These are phyloP conservation scores for Trichosporon sp. DNA, from an alignment of 1,284 basidiomycete species.

Conservation along the genomic window DNA sequence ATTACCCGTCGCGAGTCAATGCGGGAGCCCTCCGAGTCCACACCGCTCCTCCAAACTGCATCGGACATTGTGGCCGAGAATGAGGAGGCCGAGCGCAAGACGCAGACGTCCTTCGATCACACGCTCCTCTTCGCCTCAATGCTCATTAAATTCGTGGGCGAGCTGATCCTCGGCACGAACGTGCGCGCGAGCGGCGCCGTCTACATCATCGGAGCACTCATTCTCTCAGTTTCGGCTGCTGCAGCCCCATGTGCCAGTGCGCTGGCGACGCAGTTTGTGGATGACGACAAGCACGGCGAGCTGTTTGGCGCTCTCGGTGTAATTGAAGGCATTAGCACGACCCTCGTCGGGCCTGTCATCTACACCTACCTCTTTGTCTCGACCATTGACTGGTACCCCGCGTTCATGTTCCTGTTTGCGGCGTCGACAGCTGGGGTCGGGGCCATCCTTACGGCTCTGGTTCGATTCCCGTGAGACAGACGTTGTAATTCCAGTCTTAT, in stretches of 20 bases:
- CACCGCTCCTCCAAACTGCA: not conserved
- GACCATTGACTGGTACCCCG: not conserved
- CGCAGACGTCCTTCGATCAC: not conserved
- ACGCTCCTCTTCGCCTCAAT: not conserved
- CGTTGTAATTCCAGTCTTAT: no score
- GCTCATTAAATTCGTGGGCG: not conserved
- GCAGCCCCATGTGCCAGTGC: not conserved
- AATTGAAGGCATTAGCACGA: not conserved
- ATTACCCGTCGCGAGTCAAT: not conserved
- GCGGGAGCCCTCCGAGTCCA: not conserved
- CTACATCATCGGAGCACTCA: not conserved
- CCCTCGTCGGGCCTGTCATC: not conserved
- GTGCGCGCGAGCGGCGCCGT: not conserved
- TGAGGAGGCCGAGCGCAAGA: not conserved
- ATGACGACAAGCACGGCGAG: not conserved
- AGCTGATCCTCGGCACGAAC: not conserved
- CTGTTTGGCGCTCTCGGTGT: not conserved
- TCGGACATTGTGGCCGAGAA: not conserved
- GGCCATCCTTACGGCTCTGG: not conserved
- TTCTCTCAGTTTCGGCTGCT: not conserved
- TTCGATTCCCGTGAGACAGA: not conserved
- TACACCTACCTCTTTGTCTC: not conserved
- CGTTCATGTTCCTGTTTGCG: not conserved
- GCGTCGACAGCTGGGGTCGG: not conserved
- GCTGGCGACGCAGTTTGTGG: not conserved